Conservation (phyloP, 2,329 filamentous ascomycete species). For the Trichophyton schoenleinii region DNA sequence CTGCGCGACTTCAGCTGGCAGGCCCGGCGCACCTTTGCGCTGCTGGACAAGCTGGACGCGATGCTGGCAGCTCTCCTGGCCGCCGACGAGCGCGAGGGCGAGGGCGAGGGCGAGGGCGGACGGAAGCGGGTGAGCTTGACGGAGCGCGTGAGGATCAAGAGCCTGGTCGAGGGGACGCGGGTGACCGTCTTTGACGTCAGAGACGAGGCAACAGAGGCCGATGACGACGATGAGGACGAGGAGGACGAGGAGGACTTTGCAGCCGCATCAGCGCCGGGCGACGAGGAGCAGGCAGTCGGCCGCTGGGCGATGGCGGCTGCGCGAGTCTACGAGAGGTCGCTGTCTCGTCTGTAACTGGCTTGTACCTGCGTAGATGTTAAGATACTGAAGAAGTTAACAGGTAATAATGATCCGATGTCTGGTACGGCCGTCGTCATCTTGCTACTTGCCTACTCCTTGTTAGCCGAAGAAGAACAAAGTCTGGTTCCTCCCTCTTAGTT, state of each 20-base stretch:
- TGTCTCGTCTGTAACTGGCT: background rate
- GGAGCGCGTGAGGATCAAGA: slow-evolving; percentile 78
- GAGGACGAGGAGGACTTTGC: slow-evolving; percentile 32
- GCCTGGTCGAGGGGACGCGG: slow-evolving; percentile 64
- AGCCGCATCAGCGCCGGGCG: slow-evolving; percentile 8
- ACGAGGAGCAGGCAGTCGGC: slow-evolving; percentile 23
- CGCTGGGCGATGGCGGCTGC: slow-evolving; percentile 56
- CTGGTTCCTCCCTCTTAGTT: background rate
- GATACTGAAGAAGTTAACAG: too few species aligned
- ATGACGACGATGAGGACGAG: slow-evolving; percentile 18
- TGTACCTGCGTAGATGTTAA: too few species aligned
- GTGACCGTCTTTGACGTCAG: slow-evolving; percentile 55
- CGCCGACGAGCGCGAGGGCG: slow-evolving; percentile 53
- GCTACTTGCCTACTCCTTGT: background rate
- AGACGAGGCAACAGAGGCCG: slow-evolving; percentile 28
- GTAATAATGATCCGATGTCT: background rate
- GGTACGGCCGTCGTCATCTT: background rate
- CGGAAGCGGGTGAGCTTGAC: slow-evolving; percentile 49
- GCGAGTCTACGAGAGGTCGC: slow-evolving; percentile 60
- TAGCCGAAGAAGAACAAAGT: too few species aligned
- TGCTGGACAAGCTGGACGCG: slow-evolving; percentile 68
- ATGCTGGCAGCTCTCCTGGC: slow-evolving; percentile 66
- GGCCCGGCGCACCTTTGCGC: slow-evolving; percentile 53
- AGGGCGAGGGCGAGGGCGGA: slow-evolving; percentile 48
- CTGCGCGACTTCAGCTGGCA: slow-evolving; percentile 59